Conservation (phyloP, 176 grass and related monocot species). For the Carex cristatella region DNA sequence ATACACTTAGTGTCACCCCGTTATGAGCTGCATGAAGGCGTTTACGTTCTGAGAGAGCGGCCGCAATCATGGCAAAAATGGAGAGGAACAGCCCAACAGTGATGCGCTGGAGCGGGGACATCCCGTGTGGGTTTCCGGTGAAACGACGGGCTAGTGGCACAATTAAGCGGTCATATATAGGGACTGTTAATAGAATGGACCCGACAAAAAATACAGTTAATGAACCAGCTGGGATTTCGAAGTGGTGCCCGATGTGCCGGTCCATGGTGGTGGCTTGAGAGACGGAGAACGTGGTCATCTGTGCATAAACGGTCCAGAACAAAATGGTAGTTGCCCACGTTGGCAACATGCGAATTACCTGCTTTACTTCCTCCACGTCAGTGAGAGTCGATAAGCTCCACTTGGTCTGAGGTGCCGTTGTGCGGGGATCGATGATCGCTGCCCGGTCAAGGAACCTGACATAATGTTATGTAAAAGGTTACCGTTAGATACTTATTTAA, state of each 20-base stretch:
- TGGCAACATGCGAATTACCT: slow-evolving; percentile 66
- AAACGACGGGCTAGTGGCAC: slow-evolving; percentile 33
- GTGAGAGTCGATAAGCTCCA: slow-evolving; percentile 51
- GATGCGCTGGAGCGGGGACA: slow-evolving; percentile 76
- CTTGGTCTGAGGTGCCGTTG: slow-evolving; percentile 15
- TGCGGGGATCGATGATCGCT: slow-evolving; percentile 30
- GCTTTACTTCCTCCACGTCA: slow-evolving; percentile 91
- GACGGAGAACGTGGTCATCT: slow-evolving; percentile 94
- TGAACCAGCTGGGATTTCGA: slow-evolving; percentile 61
- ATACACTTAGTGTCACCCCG: slow-evolving; percentile 43
- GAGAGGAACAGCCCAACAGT: slow-evolving; percentile 63
- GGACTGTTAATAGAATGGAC: slow-evolving; percentile 74
- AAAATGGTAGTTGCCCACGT: slow-evolving; percentile 72
- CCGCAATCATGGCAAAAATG: slow-evolving; percentile 56
- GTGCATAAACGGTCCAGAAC: slow-evolving; percentile 88
- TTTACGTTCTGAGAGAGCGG: slow-evolving; percentile 37
- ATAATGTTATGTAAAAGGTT: neutral
- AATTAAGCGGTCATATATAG: slow-evolving; percentile 72
- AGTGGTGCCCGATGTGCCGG: slow-evolving; percentile 52
- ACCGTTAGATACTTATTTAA: neutral
- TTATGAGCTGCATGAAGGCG: slow-evolving; percentile 19
- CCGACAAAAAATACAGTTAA: slow-evolving; percentile 86
- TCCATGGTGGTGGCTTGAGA: slow-evolving; percentile 68
- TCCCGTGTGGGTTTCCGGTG: slow-evolving; percentile 65
- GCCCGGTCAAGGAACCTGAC: slow-evolving; percentile 66